Percentiles rank a stretch among this genome's conserved stretches.
phyloP scores from a whole-genome alignment of 2,329 filamentous ascomycete species.

The Aspergillus alliaceus region DNA sequence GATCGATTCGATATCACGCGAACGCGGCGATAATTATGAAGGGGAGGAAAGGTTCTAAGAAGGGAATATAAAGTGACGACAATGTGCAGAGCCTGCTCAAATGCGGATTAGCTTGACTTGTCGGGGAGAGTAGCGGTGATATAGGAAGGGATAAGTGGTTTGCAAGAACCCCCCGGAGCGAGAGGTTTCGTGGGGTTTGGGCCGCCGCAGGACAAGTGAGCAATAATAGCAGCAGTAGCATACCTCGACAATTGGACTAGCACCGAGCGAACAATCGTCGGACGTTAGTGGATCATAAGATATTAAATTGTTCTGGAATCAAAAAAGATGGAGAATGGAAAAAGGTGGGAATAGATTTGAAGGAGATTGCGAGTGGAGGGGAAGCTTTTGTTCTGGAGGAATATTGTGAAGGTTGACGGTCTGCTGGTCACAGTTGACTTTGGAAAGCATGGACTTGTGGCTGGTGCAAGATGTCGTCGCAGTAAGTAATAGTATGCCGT shows the following conservation, averaged over 20 bases:
- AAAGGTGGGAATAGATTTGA: not conserved
- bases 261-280: constrained; percentile 4
- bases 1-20: constrained; percentile 29
- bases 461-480: constrained; percentile 19
- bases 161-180: constrained; percentile 22
- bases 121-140: constrained; percentile 20
- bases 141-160: constrained; percentile 24
- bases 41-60: constrained; percentile 11
- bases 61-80: constrained; percentile 15
- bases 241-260: constrained; percentile 29
- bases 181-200: constrained; percentile 42
- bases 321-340: not conserved
- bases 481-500: not conserved
- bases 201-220: constrained; percentile 33
- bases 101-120: constrained; percentile 14
- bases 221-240: constrained; percentile 21
- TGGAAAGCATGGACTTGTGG: constrained; percentile 20
- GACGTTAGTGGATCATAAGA: constrained; percentile 7
- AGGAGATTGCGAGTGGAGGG: constrained; percentile 8
- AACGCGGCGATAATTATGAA: constrained; percentile 19
- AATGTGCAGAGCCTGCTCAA: constrained; percentile 14
- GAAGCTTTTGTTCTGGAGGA: constrained; percentile 4
- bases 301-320: constrained; percentile 1
- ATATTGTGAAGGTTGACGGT: constrained; percentile 18
- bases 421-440: constrained; percentile 5